phyloP scores from a whole-genome alignment of 73 alveolate species.

The Symbiodinium pilosum region DNA sequence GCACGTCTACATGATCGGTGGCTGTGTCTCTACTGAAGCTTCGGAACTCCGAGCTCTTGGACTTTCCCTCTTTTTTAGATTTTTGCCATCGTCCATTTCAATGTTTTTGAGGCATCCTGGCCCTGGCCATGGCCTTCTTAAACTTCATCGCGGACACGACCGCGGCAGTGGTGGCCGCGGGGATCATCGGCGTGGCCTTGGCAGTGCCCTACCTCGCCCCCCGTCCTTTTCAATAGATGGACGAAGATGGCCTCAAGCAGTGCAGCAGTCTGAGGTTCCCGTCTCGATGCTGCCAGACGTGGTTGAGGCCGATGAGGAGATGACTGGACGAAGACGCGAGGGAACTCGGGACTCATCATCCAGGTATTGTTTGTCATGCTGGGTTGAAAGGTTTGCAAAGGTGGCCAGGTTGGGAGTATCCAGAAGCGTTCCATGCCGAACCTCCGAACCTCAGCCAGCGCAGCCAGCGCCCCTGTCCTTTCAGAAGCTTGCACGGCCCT shows the following conservation, averaged over 20 bases:
- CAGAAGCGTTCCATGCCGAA: too few relatives aligned
- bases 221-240: too few relatives aligned
- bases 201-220: constrained; percentile 60
- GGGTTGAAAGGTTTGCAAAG: too few relatives aligned
- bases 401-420: too few relatives aligned
- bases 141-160: neutral
- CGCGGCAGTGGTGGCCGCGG: neutral
- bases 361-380: too few relatives aligned
- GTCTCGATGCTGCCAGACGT: constrained; percentile 88
- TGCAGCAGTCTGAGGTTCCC: constrained; percentile 25
- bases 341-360: too few relatives aligned
- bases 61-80: neutral
- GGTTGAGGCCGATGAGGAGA: constrained; percentile 55
- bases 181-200: constrained; percentile 46
- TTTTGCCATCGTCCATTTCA: neutral
- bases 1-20: constrained; percentile 42
- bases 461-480: too few relatives aligned
- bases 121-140: constrained; percentile 46
- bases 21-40: neutral
- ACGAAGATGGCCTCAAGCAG: neutral
- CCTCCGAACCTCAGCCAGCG: too few relatives aligned
- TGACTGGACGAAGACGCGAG: constrained; percentile 78
- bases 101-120: constrained; percentile 8
- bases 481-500: too few relatives aligned
- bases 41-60: neutral